phyloP scores from a whole-genome alignment of 23 red algal genomes.

The Pyropia yezoensis region DNA sequence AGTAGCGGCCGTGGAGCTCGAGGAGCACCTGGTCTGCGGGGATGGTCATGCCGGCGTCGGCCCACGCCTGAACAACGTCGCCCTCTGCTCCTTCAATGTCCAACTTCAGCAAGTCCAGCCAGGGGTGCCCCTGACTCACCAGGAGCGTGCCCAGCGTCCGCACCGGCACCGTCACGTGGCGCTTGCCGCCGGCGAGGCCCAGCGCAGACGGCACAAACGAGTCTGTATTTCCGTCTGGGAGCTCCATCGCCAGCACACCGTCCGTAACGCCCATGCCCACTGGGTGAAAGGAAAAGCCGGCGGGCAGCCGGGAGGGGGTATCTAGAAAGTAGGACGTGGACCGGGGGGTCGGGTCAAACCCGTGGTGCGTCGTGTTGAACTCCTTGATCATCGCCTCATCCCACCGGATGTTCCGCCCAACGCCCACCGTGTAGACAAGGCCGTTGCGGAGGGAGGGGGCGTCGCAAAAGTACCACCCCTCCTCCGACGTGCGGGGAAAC shows the following conservation, averaged over 20 bases:
- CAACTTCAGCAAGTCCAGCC: conserved; percentile 14
- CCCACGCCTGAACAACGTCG: conserved; percentile 18
- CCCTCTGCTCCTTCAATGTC: conserved; percentile 23
- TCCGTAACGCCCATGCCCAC: conserved; percentile 12
- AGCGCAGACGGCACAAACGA: neutral
- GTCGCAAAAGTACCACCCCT: too few relatives aligned
- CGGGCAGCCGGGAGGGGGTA: neutral
- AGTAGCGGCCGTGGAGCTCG: conserved; percentile 25
- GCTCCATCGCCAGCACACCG: conserved; percentile 5
- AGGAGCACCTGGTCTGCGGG: conserved; percentile 28
- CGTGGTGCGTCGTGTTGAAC: conserved; percentile 12
- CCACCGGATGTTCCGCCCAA: conserved; percentile 18
- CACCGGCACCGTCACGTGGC: conserved; percentile 8
- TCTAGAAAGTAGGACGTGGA: conserved; percentile 1
- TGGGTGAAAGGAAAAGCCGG: conserved; percentile 10
- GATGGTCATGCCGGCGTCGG: neutral
- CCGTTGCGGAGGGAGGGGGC: neutral
- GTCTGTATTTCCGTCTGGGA: conserved; percentile 1
- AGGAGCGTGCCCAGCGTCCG: conserved; percentile 12
- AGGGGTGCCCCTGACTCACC: neutral
- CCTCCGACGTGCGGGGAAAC: too few relatives aligned
- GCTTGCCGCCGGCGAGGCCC: too few relatives aligned
- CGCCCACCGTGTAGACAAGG: conserved; percentile 15
- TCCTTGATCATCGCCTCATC: conserved; percentile 15
- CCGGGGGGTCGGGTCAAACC: conserved; percentile 19